Percentiles rank a stretch among this genome's conserved stretches.
Evolutionary conservation across 805 yeast genomes (phyloP).

Genomic region (Candida sanyiensis): DNA sequence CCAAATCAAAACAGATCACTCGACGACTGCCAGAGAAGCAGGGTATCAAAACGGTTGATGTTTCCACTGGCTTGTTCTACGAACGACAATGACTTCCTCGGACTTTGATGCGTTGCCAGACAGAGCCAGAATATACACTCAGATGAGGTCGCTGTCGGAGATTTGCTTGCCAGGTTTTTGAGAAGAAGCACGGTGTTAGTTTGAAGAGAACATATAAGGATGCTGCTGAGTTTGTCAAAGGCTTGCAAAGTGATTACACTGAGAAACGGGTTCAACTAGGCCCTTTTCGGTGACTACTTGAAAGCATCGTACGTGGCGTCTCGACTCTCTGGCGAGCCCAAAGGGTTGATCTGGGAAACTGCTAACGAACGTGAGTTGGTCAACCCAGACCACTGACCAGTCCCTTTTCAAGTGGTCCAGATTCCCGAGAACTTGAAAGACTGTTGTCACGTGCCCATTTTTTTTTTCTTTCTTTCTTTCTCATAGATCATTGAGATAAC

Average conservation of each 20-base stretch:
- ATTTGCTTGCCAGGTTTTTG: conserved; percentile 37
- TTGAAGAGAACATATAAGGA: conserved; percentile 18
- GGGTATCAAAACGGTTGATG: conserved; percentile 45
- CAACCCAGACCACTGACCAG: conserved; percentile 41
- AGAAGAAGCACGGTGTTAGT: conserved; percentile 32
- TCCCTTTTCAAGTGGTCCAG: conserved; percentile 39
- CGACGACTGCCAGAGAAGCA: conserved; percentile 33
- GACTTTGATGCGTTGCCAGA: conserved; percentile 34
- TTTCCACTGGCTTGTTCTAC: conserved; percentile 38
- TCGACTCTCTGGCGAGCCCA: conserved; percentile 32
- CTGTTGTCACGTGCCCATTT: no score
- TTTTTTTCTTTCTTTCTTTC: no score
- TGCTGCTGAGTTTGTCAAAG: conserved; percentile 21
- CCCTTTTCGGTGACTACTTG: conserved; percentile 36
- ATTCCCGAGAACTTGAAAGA: conserved; percentile 12
- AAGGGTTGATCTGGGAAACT: conserved; percentile 29
- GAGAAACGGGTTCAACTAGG: conserved; percentile 27
- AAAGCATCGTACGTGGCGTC: conserved; percentile 27
- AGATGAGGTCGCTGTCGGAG: conserved; percentile 34
- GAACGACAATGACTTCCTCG: conserved; percentile 26
- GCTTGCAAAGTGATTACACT: neutral
- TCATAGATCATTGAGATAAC: no score
- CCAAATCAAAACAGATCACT: conserved; percentile 25
- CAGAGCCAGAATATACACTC: conserved; percentile 37
- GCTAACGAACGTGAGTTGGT: conserved; percentile 36